Evolutionary conservation across 495 filamentous ascomycete genomes (phyloP).

Genomic region (Cercophora scortea): DNA sequence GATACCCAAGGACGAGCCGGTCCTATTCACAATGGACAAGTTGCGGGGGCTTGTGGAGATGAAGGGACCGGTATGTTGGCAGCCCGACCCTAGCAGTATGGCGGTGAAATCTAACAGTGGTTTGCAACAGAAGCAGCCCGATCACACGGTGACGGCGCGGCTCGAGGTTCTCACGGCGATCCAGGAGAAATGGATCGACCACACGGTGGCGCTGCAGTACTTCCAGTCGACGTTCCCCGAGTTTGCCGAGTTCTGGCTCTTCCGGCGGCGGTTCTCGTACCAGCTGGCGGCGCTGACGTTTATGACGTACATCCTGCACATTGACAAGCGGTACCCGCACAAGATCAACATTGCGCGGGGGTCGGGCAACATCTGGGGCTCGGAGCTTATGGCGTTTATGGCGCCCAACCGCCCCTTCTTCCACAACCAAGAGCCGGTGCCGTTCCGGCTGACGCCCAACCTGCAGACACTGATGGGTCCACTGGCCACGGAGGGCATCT

Average conservation of each 20-base stretch:
- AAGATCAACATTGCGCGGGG: conserved; percentile 87
- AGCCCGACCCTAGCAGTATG: neutral
- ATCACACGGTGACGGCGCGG: conserved; percentile 60
- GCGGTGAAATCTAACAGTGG: conserved; percentile 14
- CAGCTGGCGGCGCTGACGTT: conserved; percentile 95
- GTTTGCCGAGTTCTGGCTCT: conserved; percentile 93
- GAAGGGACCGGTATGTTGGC: conserved; percentile 49
- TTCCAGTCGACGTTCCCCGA: conserved; percentile 85
- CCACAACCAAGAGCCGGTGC: conserved; percentile 88
- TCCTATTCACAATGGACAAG: conserved; percentile 91
- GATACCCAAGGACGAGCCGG: conserved; percentile 88
- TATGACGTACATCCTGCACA: conserved; percentile 97
- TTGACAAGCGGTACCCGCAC: conserved; percentile 87
- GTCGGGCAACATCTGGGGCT: conserved; percentile 92
- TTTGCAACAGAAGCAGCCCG: conserved; percentile 46
- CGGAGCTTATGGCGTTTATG: conserved; percentile 83
- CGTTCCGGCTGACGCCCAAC: conserved; percentile 95
- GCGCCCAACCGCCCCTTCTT: conserved; percentile 74
- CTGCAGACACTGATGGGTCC: conserved; percentile 93
- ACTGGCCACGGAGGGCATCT: conserved; percentile 90
- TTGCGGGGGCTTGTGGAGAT: conserved; percentile 66
- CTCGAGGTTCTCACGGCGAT: conserved; percentile 86
- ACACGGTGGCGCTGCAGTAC: conserved; percentile 73
- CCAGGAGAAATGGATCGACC: conserved; percentile 82
- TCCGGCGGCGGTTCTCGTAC: conserved; percentile 92